Evolutionary conservation across 2,329 filamentous ascomycete species (phyloP), one percentile per base, ranked within the genome.

Genomic region (Phaeoacremonium minimum): DNA sequence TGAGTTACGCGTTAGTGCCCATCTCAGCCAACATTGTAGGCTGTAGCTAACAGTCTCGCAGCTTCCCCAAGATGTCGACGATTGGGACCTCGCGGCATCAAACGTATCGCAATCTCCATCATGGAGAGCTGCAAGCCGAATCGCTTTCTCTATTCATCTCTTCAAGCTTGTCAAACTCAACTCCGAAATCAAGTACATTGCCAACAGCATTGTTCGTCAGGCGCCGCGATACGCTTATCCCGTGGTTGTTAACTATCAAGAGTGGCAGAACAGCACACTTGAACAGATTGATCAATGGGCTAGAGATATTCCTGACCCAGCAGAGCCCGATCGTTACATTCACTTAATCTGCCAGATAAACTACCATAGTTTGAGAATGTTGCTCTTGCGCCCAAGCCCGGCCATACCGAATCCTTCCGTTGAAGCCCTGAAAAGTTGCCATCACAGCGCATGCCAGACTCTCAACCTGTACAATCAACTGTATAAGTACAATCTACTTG

Each of bases 161-260:
- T 75, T 75, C 47, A 60, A 52, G 32, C 57, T 69, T 1, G 56
- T 66, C 0, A 65, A 60, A 14, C 54, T 75, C 6, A 77, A 75
- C 38, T 76, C 73, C 0, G 73, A 77, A 45, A 74, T 76, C n/a
- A 76, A 76, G 50, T 75, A 75, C 32, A 59, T 76, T 4, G 65
- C 71, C 22, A 72, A 76, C 36, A 75, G 71, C 35, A 63, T 76
- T 35, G 61, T 63, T n/a, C 58, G 65, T 16, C 58, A 64, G 5
- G 56, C 61, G 0, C 71, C 71, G 0, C 50, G 51, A 6, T 75
- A 75, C 35, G 67, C 71, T 0, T 72, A 67, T 28, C 71, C 71
- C 0, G 54, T 60, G 2, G 54, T 72, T 2, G 53, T 58, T 7
- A 60, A 72, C 30, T 62, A 73, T 4, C 45, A 58, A 13, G 46